Base-by-base conservation (phyloP, 306 rosid genomes). In the Quercus dentata region DNA sequence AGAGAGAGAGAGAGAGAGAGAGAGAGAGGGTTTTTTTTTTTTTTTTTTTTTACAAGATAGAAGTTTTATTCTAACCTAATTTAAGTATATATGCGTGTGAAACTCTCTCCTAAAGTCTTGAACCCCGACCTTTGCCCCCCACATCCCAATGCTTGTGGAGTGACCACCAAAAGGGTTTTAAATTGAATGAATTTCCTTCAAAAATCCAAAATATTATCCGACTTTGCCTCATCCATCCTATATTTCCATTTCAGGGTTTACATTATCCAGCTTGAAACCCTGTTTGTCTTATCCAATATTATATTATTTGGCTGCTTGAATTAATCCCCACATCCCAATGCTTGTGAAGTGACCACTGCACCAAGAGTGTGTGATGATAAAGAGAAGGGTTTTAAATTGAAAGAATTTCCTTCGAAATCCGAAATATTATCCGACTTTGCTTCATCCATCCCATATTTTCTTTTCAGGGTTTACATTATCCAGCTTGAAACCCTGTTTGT, bases 341-440 rank as follows among this genome's bases (percentile, higher is more conserved):
- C 28, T 27, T 27, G 28, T 27, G 28, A 2, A 1, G 28, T 27
- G 28, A 27, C 28, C 28, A 27, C 0, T 27, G 0, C 28, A 27
- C 2, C 28, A 27, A 27, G 28, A 27, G 2, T 27, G 28, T 27
- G 28, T 27, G 28, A 27, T 27, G 28, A 27, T 27, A 1, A 1
- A 35, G 44, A 9, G 63, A 59, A 13, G 59, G 74, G 80, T 74
- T 54, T 58, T 30, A 56, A 72, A 59, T 77, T 56, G 74, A 77
- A 35, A 78, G 65, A 72, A 35, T 54, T 13, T 49, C 56, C 27
- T 18, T 70, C n/a, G 25, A 74, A 62, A 77, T 23, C 12, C 4
- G 6, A 76, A 67, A 78, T 69, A 56, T 59, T 49, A 1, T 31
- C 7, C 15, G 4, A 20, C 0, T 63, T 63, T 6, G 71, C 3